Base-by-base conservation (phyloP, 164 flowering plant species). In the Paratinospora sagittata region DNA sequence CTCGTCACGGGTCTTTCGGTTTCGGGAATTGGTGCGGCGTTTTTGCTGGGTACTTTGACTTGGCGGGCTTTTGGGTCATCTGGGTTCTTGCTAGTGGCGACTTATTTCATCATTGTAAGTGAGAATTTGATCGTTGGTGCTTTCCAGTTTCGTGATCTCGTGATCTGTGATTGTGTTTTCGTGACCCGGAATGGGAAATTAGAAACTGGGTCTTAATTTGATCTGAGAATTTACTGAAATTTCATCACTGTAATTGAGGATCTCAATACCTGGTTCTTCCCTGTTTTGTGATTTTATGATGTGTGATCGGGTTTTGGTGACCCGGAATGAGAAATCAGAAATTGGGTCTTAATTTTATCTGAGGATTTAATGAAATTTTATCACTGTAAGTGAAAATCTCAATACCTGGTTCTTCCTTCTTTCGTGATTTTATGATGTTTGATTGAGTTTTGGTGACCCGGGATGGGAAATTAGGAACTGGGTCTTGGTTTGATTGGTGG, bases 41-140 rank as follows among this genome's bases (percentile, higher is more conserved):
- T 92, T 81, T 77, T 92, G 81, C 80, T 94, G 55, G 98, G 98
- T 0, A 82, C 90, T 45, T 85, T 94, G 72, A 92, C 97, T 36
- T 92, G 98, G 97, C 88, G 97, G 63, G 90, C 93, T 65, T 90
- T 90, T 80, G 91, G 92, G 7, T 65, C 89, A 1, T 69, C 89
- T 71, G 97, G 94, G 30, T 89, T 92, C 74, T 81, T 95, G 33
- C 92, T 95, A 6, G 96, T 92, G 12, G 97, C 97, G 9, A 58
- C 83, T 0, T 94, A 90, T 75, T 94, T 94, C 76, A 81, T 95
- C 66, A 76, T 93, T 68, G 98, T 93, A 69, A 86, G 90, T 73
- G 6, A 39, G 37, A 49, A 65, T 69, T 33, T 8, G 2, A 49
- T 70, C 60, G n/a, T n/a, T n/a, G 60, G 74, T 68, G 52, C 61